phyloP scores from a whole-genome alignment of 148 eudicot species.

The Camellia granthamiana region DNA sequence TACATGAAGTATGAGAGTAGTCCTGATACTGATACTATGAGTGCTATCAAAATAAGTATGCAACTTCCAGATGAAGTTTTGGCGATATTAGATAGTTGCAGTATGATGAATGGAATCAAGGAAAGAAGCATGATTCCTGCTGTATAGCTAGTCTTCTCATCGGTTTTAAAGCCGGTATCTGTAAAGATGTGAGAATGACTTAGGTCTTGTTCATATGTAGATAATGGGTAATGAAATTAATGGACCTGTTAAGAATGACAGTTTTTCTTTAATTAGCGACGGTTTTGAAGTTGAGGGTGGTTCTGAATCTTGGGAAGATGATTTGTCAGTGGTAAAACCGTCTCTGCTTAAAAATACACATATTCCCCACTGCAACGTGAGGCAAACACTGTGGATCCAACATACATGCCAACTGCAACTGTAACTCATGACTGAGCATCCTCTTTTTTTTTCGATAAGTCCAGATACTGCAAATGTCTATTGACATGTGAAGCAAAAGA shows the following conservation, averaged over 20 bases:
- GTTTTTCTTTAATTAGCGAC: not conserved
- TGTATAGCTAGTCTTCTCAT: conserved; percentile 26
- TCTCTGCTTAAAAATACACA: conserved; percentile 28
- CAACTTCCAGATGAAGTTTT: conserved; percentile 22
- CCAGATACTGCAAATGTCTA: conserved; percentile 26
- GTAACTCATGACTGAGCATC: conserved; percentile 22
- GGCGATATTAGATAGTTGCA: conserved; percentile 19
- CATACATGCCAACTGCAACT: conserved; percentile 20
- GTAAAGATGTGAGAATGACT: not conserved
- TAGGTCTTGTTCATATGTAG: not conserved
- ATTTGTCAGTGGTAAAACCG: not conserved
- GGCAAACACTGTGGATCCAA: conserved; percentile 31
- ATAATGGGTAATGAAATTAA: too few relatives aligned
- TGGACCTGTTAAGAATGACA: conserved; percentile 19
- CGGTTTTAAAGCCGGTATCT: conserved; percentile 29
- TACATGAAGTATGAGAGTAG: conserved; percentile 25
- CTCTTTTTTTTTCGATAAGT: conserved; percentile 5
- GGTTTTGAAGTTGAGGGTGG: conserved; percentile 8
- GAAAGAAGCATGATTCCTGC: conserved; percentile 39
- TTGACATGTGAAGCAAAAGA: not conserved
- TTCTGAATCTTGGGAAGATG: conserved; percentile 3
- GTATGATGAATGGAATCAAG: conserved; percentile 25
- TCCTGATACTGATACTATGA: conserved; percentile 19
- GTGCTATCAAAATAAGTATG: conserved; percentile 26
- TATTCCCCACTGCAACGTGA: conserved; percentile 39